Conservation (phyloP, 345 rosid species). For the rapeseed (Brassica napus) region DNA sequence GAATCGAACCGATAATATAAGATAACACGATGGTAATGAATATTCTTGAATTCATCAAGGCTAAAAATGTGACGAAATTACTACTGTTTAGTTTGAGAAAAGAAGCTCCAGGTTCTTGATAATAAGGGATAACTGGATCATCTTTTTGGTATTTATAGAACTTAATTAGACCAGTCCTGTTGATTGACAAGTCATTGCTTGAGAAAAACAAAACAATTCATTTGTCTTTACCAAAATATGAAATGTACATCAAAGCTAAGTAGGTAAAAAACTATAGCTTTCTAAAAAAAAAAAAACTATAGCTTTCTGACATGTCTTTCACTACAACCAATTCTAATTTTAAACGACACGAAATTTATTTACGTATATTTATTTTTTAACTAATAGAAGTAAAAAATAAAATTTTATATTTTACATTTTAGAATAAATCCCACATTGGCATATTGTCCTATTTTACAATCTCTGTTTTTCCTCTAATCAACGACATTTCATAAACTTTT, state of each 20-base stretch:
- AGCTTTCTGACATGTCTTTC: conserved; percentile 23
- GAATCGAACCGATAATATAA: conserved; percentile 31
- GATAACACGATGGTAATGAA: conserved; percentile 6
- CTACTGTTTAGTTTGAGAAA: not conserved
- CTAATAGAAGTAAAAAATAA: no score
- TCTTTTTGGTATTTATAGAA: conserved; percentile 6
- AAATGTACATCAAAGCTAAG: conserved; percentile 33
- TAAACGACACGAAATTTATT: not conserved
- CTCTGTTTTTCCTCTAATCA: no score
- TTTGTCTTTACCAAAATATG: conserved; percentile 32
- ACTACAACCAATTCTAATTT: conserved; percentile 13
- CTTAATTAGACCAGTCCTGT: not conserved
- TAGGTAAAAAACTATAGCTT: no score
- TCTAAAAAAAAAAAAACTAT: no score
- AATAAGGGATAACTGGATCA: not conserved
- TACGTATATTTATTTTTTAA: no score
- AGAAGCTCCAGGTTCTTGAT: not conserved
- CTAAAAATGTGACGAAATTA: not conserved
- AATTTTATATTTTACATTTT: no score
- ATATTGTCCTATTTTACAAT: no score
- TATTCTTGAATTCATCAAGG: conserved; percentile 15
- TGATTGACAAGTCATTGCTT: conserved; percentile 14
- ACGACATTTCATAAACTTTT: not conserved
- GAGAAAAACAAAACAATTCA: not conserved
- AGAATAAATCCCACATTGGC: no score